These are phyloP conservation scores for Penicillium brasilianum DNA, from an alignment of 2,329 filamentous ascomycete species.

Conservation along the genomic window DNA sequence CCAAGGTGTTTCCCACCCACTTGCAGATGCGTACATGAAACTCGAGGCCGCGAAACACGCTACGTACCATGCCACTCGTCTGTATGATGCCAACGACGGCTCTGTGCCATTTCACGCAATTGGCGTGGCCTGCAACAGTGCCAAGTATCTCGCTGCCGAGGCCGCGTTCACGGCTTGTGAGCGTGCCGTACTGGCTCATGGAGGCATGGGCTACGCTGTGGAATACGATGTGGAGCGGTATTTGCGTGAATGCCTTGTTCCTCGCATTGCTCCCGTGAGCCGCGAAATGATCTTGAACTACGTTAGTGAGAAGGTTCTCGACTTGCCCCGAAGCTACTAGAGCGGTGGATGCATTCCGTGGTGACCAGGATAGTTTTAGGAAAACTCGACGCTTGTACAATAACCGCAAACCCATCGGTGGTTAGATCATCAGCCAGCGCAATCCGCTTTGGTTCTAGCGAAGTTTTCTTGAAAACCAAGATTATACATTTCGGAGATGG, in stretches of 20 bases:
- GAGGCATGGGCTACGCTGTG: conserved; percentile 67
- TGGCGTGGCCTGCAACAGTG: conserved; percentile 70
- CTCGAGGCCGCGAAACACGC: conserved; percentile 66
- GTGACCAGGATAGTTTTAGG: too few species aligned
- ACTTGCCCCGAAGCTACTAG: conserved; percentile 51
- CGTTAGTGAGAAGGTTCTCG: conserved; percentile 51
- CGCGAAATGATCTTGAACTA: conserved; percentile 56
- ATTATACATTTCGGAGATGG: too few species aligned
- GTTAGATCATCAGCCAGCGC: background rate
- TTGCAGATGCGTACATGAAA: conserved; percentile 65
- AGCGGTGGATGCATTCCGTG: too few species aligned
- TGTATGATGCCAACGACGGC: conserved; percentile 62
- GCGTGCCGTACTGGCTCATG: conserved; percentile 60
- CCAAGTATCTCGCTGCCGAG: conserved; percentile 69
- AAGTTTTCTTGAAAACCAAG: background rate
- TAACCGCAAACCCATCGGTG: background rate
- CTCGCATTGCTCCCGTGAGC: conserved; percentile 64
- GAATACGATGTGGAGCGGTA: conserved; percentile 68
- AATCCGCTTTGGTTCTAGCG: background rate
- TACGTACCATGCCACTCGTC: conserved; percentile 64
- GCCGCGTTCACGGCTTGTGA: conserved; percentile 66
- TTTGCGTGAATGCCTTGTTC: conserved; percentile 63
- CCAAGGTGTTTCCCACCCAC: conserved; percentile 64
- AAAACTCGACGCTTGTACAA: conserved; percentile 19
- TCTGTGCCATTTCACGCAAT: conserved; percentile 61